These are phyloP conservation scores for Fereydounia khargensis DNA, from an alignment of 1,284 basidiomycete genomes.

Conservation along the genomic window DNA sequence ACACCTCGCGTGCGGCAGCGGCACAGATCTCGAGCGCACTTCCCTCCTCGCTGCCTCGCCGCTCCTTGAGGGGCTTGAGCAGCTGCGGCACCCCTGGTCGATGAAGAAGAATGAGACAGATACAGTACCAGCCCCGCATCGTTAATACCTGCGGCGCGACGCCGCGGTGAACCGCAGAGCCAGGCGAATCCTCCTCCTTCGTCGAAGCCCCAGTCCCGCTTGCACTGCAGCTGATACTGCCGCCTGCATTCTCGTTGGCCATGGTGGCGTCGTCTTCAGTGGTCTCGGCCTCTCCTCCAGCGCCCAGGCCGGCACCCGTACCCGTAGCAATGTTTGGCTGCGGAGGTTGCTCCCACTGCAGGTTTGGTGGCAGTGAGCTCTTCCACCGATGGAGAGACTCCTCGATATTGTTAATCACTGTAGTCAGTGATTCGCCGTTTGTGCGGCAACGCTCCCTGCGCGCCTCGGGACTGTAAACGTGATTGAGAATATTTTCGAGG, in stretches of 20 bases:
- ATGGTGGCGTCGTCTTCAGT: too few species aligned
- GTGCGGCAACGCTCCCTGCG: slow-evolving; percentile 21
- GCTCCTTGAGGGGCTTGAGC: slow-evolving; percentile 4
- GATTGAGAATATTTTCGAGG: slow-evolving; percentile 31
- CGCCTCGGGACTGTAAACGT: slow-evolving; percentile 33
- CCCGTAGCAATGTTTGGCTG: background rate
- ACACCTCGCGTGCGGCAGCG: slow-evolving; percentile 26
- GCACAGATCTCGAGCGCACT: slow-evolving; percentile 22
- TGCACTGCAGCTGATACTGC: too few species aligned
- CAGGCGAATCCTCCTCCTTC: slow-evolving; percentile 4
- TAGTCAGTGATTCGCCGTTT: slow-evolving; percentile 15
- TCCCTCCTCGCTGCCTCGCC: slow-evolving; percentile 1
- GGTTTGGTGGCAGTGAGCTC: background rate
- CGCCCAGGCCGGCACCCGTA: too few species aligned
- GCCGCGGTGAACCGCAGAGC: slow-evolving; percentile 14
- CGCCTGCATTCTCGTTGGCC: too few species aligned
- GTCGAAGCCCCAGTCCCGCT: too few species aligned
- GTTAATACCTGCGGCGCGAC: slow-evolving; percentile 31
- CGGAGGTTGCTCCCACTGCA: background rate
- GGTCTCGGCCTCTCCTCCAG: too few species aligned
- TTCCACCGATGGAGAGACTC: slow-evolving; percentile 3
- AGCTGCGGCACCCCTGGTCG: slow-evolving; percentile 28
- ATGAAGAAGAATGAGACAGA: slow-evolving; percentile 33
- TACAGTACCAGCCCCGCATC: slow-evolving; percentile 36
- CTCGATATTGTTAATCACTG: slow-evolving; percentile 15